A percentile compares a stretch with the other conserved stretches of the same genome.
phyloP scores from a whole-genome alignment of 2,329 filamentous ascomycete genomes.

The Verticillium nonalfalfae region DNA sequence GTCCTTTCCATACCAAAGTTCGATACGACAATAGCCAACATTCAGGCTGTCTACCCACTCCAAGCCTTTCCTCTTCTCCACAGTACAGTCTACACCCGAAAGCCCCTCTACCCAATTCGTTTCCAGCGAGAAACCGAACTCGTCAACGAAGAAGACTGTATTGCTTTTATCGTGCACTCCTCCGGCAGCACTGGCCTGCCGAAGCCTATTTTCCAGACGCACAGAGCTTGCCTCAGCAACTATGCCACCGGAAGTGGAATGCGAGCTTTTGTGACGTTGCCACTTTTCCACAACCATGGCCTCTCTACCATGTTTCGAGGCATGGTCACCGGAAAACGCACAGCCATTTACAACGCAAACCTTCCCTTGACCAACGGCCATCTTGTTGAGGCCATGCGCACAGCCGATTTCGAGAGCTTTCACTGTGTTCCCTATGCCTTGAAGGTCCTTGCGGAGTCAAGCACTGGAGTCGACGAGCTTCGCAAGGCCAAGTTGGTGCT shows the following conservation, averaged over 20 bases:
- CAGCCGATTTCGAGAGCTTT: slow-evolving; percentile 38
- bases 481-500: slow-evolving; percentile 36
- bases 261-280: slow-evolving; percentile 37
- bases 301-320: slow-evolving; percentile 40
- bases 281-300: slow-evolving; percentile 46
- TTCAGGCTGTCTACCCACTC: slow-evolving; percentile 8
- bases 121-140: slow-evolving; percentile 14
- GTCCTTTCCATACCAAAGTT: slow-evolving; percentile 10
- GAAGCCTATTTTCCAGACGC: slow-evolving; percentile 48
- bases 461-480: slow-evolving; percentile 39
- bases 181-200: slow-evolving; percentile 47
- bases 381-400: slow-evolving; percentile 31
- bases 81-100: slow-evolving; percentile 3
- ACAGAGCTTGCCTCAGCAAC: slow-evolving; percentile 36
- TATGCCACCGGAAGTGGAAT: slow-evolving; percentile 35
- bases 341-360: slow-evolving; percentile 40
- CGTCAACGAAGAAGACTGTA: slow-evolving; percentile 12
- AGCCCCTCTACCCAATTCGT: neutral
- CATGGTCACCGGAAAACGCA: slow-evolving; percentile 35
- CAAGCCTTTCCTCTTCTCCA: slow-evolving; percentile 6
- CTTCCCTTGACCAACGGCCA: slow-evolving; percentile 40
- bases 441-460: slow-evolving; percentile 48
- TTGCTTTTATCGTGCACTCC: slow-evolving; percentile 25
- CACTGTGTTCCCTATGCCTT: slow-evolving; percentile 52
- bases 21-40: neutral